Conservation (phyloP, 495 filamentous ascomycete genomes). For the Neurospora africana region DNA sequence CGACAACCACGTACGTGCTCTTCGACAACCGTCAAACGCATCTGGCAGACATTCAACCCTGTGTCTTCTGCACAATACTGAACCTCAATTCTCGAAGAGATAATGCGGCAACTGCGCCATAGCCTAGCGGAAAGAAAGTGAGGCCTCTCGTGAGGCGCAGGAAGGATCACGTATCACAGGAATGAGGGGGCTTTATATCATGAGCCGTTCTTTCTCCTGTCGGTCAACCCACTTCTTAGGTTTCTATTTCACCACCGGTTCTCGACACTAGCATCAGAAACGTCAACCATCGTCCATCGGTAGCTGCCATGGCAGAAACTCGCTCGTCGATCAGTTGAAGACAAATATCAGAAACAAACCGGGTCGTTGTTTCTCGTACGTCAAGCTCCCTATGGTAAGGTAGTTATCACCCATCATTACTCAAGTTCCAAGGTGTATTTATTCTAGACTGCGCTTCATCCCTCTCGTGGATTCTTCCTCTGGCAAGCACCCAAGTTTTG, state of each 20-base stretch:
- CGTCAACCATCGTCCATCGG: neutral
- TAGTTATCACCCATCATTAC: neutral
- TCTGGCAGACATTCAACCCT: neutral
- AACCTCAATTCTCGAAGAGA: neutral
- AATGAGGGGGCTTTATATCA: neutral
- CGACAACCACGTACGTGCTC: neutral
- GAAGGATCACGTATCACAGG: neutral
- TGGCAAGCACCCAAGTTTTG: neutral
- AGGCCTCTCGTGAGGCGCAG: neutral
- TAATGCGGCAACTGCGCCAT: neutral
- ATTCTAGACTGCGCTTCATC: neutral
- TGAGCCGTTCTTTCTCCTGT: neutral
- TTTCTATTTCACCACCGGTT: neutral
- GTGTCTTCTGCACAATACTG: neutral
- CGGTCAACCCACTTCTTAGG: neutral
- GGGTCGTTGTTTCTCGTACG: neutral
- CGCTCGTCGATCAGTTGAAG: neutral
- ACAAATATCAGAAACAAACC: neutral
- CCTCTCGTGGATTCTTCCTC: neutral
- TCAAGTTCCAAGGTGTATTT: neutral
- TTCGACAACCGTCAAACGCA: neutral
- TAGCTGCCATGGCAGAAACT: neutral
- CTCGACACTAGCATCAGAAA: neutral
- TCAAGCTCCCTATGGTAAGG: neutral
- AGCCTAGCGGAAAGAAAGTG: neutral